Base-by-base conservation (phyloP, 805 yeast species). In the Candida tammaniensis region DNA sequence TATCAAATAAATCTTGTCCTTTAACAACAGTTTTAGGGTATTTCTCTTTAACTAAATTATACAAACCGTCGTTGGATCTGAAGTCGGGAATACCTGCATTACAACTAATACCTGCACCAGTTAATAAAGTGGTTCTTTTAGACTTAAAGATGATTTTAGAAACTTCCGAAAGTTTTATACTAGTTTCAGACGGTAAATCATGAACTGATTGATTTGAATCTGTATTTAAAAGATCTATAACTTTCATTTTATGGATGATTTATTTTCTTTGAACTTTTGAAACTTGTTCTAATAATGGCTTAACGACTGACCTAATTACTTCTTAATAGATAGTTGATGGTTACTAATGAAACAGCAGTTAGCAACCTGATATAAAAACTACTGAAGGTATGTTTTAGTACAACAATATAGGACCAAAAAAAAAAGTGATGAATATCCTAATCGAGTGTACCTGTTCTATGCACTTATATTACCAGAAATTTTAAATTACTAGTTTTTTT, bases 81-180 rank as follows among this genome's bases (percentile, higher is more conserved):
- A 89, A 89, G 55, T 91, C 98, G 3, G 98, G 98, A 30, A 91
- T 93, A 0, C 98, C 98, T 1, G 98, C 97, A 54, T 85, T 86
- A 55, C 96, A 87, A 11, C 96, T 86, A 39, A 91, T 87, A 1
- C 98, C 98, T 2, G 98, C 98, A 6, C 98, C 98, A 0, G 96
- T 88, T 35, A 89, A 65, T 4, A 85, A 70, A 14, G 83, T 69
- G n/a, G 80, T 63, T 48, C 72, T 78, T 35, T 72, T 75, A 19
- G 89, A 69, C 45, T 81, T 68, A 41, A 57, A 57, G 1, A 78
- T 61, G 24, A 49, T 33, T 46, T 64, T 66, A 33, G 68, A 59
- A 15, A 75, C 65, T 33, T 59, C 60, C 36, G 57, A 59, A 25
- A 68, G 48, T 27, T 54, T 52, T 19, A 67, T 64, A 24, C 59